Base-by-base conservation (phyloP, 164 flowering plant species). In the Berberis vulgaris region DNA sequence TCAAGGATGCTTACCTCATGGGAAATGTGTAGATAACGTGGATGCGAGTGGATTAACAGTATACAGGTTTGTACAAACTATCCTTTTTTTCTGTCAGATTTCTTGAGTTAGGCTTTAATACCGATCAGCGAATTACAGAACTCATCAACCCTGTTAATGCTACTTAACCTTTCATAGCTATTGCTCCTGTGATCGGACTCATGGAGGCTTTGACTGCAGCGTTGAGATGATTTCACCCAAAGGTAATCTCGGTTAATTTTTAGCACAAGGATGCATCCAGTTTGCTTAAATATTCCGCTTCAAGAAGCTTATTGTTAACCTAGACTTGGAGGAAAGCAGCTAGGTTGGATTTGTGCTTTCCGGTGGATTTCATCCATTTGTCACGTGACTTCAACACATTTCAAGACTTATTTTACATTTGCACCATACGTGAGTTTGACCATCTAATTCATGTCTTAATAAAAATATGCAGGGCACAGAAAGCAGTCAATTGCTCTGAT, bases 181-280 rank as follows among this genome's bases (percentile, higher is more conserved):
- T 72, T 94, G 98, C 66, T 47, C 70, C 38, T 94, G 98, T 84
- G 97, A 87, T 67, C 80, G 88, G 53, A 72, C 74, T 65, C 93
- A 88, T 81, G 98, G 98, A 66, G 98, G 98, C 68, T 83, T 94
- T 77, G 98, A 94, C 69, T 94, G 98, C 73, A 78, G 91, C 71
- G 66, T 81, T 61, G 89, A 86, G 69, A 72, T 94, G 13, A 83
- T 93, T 59, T 72, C 96, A 8, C 85, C 65, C 65, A 63, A 64
- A 74, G 97, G 78, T 75, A 62, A 26, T 57, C 45, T 26, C 26
- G 44, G 5, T 39, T 61, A 4, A 45, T 60, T 26, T 39, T 55
- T 13, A 5, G 40, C n/a, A 11, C 9, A 43, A 10, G 12, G 45
- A 3, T 11, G 3, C 10, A 12, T 45, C 61, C 3, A 7, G 7